Conservation (phyloP, 805 yeast genomes). For the Suhomyces vadensis region DNA sequence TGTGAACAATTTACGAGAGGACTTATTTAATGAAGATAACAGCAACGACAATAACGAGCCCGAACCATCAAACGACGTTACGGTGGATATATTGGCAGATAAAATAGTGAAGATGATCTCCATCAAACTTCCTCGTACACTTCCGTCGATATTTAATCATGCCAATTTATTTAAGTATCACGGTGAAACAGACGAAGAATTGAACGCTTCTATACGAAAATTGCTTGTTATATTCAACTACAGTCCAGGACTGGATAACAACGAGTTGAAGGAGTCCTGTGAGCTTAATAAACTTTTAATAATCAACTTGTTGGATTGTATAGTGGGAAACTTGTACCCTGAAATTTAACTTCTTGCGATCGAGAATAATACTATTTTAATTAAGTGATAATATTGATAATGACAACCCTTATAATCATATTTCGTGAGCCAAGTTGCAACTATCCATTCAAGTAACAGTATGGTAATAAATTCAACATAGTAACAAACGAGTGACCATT, state of each 20-base stretch:
- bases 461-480: too few relatives aligned
- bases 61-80: neutral
- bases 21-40: conserved; percentile 14
- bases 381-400: too few relatives aligned
- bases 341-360: too few relatives aligned
- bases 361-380: too few relatives aligned
- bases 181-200: conserved; percentile 13
- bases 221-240: conserved; percentile 15
- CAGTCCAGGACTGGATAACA: conserved; percentile 7
- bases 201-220: conserved; percentile 9
- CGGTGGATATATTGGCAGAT: conserved; percentile 12
- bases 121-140: conserved; percentile 1
- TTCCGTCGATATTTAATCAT: conserved; percentile 3
- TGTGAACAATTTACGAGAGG: conserved; percentile 14
- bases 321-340: conserved; percentile 41
- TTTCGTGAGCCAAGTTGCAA: too few relatives aligned
- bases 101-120: conserved; percentile 15
- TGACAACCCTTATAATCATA: too few relatives aligned
- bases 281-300: conserved; percentile 45
- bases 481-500: too few relatives aligned
- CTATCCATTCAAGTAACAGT: too few relatives aligned
- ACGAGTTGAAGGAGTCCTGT: conserved; percentile 13
- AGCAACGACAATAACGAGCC: conserved; percentile 1
- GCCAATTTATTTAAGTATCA: neutral
- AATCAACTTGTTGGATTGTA: conserved; percentile 43